A percentile compares a stretch with the other conserved stretches of the same genome.
Evolutionary conservation across 2,329 filamentous ascomycete genomes (phyloP).

Genomic region (Pleoardoris graminearum): DNA sequence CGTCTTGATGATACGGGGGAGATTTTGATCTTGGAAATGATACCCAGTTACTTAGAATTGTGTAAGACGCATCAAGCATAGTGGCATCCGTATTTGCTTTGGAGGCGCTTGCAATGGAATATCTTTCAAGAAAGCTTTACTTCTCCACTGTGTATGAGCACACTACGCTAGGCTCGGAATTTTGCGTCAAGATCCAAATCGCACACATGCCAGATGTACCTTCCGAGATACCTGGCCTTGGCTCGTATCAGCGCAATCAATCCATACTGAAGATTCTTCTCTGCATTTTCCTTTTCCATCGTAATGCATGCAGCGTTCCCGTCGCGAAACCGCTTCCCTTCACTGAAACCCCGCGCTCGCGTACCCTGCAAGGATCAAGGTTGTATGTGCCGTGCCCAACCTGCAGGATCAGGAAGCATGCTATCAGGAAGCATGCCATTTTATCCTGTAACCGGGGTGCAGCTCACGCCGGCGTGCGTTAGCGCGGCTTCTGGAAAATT

Average conservation of each 20-base stretch:
- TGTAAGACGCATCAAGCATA: no score
- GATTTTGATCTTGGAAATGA: no score
- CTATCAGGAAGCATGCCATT: not conserved
- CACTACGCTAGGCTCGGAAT: no score
- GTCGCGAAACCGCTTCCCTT: no score
- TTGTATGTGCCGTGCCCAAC: conserved; percentile 2
- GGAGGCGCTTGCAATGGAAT: no score
- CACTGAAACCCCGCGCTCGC: not conserved
- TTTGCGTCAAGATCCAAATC: no score
- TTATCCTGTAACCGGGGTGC: conserved; percentile 5
- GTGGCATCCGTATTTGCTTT: no score
- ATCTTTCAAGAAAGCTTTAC: no score
- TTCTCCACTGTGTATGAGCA: no score
- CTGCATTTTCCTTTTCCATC: not conserved
- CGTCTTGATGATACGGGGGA: no score
- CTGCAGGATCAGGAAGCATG: conserved; percentile 1
- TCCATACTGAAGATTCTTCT: conserved; percentile 7
- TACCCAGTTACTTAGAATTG: no score
- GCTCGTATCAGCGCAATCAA: conserved; percentile 1
- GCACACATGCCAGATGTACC: not conserved
- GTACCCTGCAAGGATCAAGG: conserved; percentile 3
- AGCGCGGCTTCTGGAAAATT: conserved; percentile 10
- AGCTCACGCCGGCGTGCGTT: not conserved
- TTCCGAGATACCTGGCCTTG: not conserved
- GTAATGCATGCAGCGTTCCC: not conserved